Evolutionary conservation across 2,329 filamentous ascomycete species (phyloP).

Genomic region (Neurospora crassa): DNA sequence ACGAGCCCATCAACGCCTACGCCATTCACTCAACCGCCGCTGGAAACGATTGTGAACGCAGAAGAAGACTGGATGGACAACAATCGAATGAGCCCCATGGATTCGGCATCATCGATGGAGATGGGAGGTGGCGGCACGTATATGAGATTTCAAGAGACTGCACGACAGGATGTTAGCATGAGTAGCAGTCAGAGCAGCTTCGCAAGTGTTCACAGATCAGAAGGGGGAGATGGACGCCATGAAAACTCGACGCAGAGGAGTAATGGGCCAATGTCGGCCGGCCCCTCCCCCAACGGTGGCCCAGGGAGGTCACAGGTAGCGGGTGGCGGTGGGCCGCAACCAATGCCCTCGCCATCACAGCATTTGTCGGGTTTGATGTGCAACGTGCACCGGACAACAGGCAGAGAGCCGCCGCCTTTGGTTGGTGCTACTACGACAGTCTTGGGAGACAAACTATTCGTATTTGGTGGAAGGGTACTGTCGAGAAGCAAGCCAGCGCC

Average conservation of each 20-base stretch:
- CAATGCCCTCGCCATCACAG: slow-evolving; percentile 39
- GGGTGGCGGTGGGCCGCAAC: slow-evolving; percentile 31
- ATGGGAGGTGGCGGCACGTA: slow-evolving; percentile 16
- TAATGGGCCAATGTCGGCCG: slow-evolving; percentile 44
- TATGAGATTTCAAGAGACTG: slow-evolving; percentile 11
- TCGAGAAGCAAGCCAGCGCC: slow-evolving; percentile 72
- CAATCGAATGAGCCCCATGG: slow-evolving; percentile 38
- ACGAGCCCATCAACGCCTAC: slow-evolving; percentile 26
- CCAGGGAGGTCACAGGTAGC: slow-evolving; percentile 31
- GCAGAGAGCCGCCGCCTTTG: slow-evolving; percentile 78
- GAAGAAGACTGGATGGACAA: slow-evolving; percentile 25
- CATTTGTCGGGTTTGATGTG: slow-evolving; percentile 60
- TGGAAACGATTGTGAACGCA: slow-evolving; percentile 26
- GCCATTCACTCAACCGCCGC: slow-evolving; percentile 19
- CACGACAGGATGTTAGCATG: slow-evolving; percentile 29
- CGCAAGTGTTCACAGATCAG: slow-evolving; percentile 31
- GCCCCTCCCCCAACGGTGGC: slow-evolving; percentile 43
- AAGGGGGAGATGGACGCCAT: slow-evolving; percentile 35
- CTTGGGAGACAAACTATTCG: slow-evolving; percentile 89
- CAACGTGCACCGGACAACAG: slow-evolving; percentile 76
- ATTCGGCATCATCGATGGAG: slow-evolving; percentile 27
- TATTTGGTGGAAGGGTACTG: slow-evolving; percentile 85
- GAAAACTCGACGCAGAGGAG: slow-evolving; percentile 43
- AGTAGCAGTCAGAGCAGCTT: slow-evolving; percentile 38
- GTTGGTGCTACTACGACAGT: slow-evolving; percentile 95